Percentiles rank a stretch among this genome's conserved stretches.
Conservation (phyloP, 768 basidiomycete species). For the Russula sp. region DNA sequence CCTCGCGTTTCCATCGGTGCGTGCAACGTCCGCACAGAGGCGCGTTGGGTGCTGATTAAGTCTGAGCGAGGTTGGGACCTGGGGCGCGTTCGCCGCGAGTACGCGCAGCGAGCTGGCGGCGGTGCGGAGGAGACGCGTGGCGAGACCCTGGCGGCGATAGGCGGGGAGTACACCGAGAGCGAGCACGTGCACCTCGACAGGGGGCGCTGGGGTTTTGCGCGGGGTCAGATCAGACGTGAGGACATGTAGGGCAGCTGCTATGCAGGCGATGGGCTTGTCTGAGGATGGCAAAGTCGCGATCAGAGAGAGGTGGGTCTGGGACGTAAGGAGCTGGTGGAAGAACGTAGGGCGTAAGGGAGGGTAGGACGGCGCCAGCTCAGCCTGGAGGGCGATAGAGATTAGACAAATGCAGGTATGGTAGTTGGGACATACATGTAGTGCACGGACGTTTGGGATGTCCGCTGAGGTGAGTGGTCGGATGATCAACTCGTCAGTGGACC, state of each 20-base stretch:
- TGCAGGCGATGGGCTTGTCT: slow-evolving; percentile 25
- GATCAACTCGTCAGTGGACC: slow-evolving; percentile 20
- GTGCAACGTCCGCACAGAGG: slow-evolving; percentile 10
- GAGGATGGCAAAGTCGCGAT: slow-evolving; percentile 22
- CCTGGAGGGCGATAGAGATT: not conserved
- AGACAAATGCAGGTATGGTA: too few species aligned
- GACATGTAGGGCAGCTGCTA: slow-evolving; percentile 33
- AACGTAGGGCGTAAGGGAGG: slow-evolving; percentile 21
- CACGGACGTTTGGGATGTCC: slow-evolving; percentile 24
- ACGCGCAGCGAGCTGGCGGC: slow-evolving; percentile 35
- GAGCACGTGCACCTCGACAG: slow-evolving; percentile 50
- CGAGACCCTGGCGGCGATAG: slow-evolving; percentile 45
- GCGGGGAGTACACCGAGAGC: slow-evolving; percentile 51
- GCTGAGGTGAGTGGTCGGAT: slow-evolving; percentile 27
- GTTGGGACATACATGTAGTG: slow-evolving; percentile 21
- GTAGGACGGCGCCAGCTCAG: slow-evolving; percentile 16
- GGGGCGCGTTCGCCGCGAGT: slow-evolving; percentile 19
- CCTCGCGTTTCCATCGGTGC: slow-evolving; percentile 1
- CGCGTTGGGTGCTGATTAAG: not conserved
- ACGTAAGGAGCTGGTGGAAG: slow-evolving; percentile 28
- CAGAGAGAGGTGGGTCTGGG: slow-evolving; percentile 26
- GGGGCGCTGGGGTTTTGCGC: slow-evolving; percentile 46
- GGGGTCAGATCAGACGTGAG: slow-evolving; percentile 31
- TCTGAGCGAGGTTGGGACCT: slow-evolving; percentile 8
- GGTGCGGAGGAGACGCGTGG: slow-evolving; percentile 42